These are phyloP conservation scores for Microcyclosporella mali DNA, from an alignment of 2,329 filamentous ascomycete genomes.

Conservation along the genomic window DNA sequence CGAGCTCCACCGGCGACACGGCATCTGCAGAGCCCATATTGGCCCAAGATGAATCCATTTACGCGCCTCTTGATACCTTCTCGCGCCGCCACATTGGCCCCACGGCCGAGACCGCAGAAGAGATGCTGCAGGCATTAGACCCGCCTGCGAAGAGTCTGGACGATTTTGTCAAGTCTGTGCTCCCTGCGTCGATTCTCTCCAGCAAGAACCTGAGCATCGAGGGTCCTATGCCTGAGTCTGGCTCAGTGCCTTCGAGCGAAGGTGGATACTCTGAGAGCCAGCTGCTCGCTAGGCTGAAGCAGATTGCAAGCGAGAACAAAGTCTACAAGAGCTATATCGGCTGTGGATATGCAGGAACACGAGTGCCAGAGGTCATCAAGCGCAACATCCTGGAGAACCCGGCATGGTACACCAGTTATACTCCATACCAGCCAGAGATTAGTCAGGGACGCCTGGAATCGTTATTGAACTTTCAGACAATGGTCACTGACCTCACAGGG, in stretches of 20 bases:
- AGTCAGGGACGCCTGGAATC: conserved; percentile 91
- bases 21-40: conserved; percentile 18
- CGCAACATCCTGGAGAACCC: conserved; percentile 88
- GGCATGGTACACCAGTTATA: conserved; percentile 97
- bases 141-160: conserved; percentile 69
- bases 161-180: conserved; percentile 75
- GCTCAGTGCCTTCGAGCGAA: conserved; percentile 28
- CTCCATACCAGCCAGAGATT: conserved; percentile 94
- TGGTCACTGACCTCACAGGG: conserved; percentile 81
- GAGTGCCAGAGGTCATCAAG: conserved; percentile 83
- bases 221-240: conserved; percentile 40
- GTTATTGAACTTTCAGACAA: conserved; percentile 89
- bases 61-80: conserved; percentile 58
- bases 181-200: conserved; percentile 73
- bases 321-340: conserved; percentile 69
- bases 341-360: conserved; percentile 80
- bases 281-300: conserved; percentile 48
- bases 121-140: conserved; percentile 75
- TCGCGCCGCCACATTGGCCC: conserved; percentile 83
- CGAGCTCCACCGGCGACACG: conserved; percentile 24
- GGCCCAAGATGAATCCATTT: conserved; percentile 29
- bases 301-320: conserved; percentile 56
- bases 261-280: conserved; percentile 55
- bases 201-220: conserved; percentile 56
- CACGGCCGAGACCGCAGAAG: conserved; percentile 58